Percentiles rank a stretch among this genome's conserved stretches.
These are phyloP conservation scores for Phialocephala subalpina DNA, from an alignment of 2,329 filamentous ascomycete species.

Conservation along the genomic window DNA sequence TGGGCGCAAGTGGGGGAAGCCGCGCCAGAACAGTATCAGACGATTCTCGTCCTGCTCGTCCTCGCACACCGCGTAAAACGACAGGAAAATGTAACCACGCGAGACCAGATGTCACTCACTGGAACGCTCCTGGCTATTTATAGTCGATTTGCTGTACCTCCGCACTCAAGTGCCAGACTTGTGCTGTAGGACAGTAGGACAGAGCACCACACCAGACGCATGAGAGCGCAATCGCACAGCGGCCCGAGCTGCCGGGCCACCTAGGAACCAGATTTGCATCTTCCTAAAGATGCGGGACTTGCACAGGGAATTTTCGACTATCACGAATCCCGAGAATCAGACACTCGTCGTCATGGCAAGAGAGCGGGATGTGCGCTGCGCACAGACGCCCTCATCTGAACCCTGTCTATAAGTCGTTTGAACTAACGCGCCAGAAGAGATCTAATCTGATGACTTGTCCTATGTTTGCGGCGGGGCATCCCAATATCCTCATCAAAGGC, in stretches of 20 bases:
- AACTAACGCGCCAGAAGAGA: slow-evolving; percentile 13
- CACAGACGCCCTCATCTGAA: slow-evolving; percentile 18
- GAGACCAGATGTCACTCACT: slow-evolving; percentile 21
- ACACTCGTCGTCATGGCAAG: slow-evolving; percentile 5
- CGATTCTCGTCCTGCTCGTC: slow-evolving; percentile 14
- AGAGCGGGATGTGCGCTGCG: slow-evolving; percentile 18
- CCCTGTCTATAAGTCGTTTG: slow-evolving; percentile 19
- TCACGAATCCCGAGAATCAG: not conserved
- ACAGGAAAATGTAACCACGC: slow-evolving; percentile 15
- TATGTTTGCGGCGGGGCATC: not conserved
- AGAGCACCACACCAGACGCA: not conserved
- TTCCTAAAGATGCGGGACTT: slow-evolving; percentile 7
- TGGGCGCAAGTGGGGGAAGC: slow-evolving; percentile 9
- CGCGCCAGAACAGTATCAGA: slow-evolving; percentile 13
- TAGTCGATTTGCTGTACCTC: slow-evolving; percentile 7
- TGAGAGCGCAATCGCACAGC: slow-evolving; percentile 3
- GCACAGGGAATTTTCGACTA: not conserved
- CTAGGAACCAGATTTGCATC: slow-evolving; percentile 2
- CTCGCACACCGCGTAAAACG: slow-evolving; percentile 6
- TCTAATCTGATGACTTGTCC: slow-evolving; percentile 9
- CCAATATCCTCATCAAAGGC: not conserved
- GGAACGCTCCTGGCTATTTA: slow-evolving; percentile 12
- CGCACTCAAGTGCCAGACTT: not conserved
- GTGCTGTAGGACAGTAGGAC: slow-evolving; percentile 6
- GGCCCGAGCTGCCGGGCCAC: slow-evolving; percentile 8